A percentile compares a stretch with the other conserved stretches of the same genome.
These are phyloP conservation scores for Termitomyces sp. DNA, from an alignment of 768 basidiomycete genomes.

Conservation along the genomic window DNA sequence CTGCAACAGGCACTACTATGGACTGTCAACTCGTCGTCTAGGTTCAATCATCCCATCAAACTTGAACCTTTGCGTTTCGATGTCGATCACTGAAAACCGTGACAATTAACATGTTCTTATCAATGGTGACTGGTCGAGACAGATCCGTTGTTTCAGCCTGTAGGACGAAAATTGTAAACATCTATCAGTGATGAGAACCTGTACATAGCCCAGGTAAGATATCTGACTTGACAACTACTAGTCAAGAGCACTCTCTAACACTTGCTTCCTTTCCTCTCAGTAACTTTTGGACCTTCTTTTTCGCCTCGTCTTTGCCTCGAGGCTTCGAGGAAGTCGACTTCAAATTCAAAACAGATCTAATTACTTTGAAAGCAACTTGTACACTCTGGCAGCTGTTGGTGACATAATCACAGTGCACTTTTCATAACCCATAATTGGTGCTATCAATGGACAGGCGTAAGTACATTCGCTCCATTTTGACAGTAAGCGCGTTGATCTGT, in stretches of 20 bases:
- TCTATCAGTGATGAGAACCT: not conserved
- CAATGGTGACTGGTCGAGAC: not conserved
- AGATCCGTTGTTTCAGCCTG: too few relatives aligned
- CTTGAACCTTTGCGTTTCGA: too few relatives aligned
- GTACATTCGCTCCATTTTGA: not conserved
- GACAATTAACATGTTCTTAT: too few relatives aligned
- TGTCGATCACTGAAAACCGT: too few relatives aligned
- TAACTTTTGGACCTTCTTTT: not conserved
- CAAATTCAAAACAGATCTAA: conserved; percentile 6
- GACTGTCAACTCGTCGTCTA: too few relatives aligned
- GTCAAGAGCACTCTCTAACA: not conserved
- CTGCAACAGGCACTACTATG: too few relatives aligned
- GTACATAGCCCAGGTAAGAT: not conserved
- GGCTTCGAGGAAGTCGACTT: conserved; percentile 6
- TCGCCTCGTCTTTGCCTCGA: not conserved
- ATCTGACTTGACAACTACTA: not conserved
- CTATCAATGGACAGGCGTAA: conserved; percentile 9
- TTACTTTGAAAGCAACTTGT: conserved; percentile 1
- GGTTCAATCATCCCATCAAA: too few relatives aligned
- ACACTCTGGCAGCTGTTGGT: not conserved
- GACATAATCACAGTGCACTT: not conserved
- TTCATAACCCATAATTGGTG: not conserved
- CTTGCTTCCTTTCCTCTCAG: not conserved
- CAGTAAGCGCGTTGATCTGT: not conserved
- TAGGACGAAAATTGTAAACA: too few relatives aligned